Evolutionary conservation across 371 early-diverging fungal species (phyloP).

Genomic region (Rhizopus sp.): DNA sequence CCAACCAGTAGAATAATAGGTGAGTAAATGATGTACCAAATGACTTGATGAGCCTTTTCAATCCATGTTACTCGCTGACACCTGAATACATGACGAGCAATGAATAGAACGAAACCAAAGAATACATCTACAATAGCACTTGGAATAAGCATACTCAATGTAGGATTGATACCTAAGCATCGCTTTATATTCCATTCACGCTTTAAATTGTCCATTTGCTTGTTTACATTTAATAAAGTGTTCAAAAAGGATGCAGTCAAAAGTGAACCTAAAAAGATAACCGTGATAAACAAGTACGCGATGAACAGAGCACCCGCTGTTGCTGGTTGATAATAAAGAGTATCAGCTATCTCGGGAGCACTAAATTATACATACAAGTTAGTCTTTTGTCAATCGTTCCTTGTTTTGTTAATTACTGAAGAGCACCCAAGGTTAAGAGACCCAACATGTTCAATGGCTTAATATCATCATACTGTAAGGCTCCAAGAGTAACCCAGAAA

Average conservation of each 20-base stretch:
- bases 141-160: constrained; percentile 30
- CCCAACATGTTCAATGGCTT: constrained; percentile 30
- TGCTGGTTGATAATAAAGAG: constrained; percentile 37
- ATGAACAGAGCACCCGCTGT: constrained; percentile 35
- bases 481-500: constrained; percentile 46
- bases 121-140: constrained; percentile 31
- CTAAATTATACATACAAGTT: constrained; percentile 13
- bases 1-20: constrained; percentile 29
- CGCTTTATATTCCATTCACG: constrained; percentile 23
- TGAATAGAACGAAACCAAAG: constrained; percentile 18
- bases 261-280: constrained; percentile 30
- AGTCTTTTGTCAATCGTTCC: background rate
- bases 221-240: constrained; percentile 30
- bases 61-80: constrained; percentile 17
- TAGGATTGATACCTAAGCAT: constrained; percentile 13
- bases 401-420: constrained; percentile 37
- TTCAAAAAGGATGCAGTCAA: constrained; percentile 42
- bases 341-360: constrained; percentile 43
- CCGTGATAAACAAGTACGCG: constrained; percentile 37
- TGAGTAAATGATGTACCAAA: constrained; percentile 41
- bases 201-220: constrained; percentile 19
- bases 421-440: constrained; percentile 39
- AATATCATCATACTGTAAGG: constrained; percentile 39
- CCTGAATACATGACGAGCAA: constrained; percentile 13
- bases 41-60: constrained; percentile 35